Evolutionary conservation across 805 yeast genomes (phyloP), one percentile per base, ranked within the genome.

Genomic region (Saccharomycopsis sp.): DNA sequence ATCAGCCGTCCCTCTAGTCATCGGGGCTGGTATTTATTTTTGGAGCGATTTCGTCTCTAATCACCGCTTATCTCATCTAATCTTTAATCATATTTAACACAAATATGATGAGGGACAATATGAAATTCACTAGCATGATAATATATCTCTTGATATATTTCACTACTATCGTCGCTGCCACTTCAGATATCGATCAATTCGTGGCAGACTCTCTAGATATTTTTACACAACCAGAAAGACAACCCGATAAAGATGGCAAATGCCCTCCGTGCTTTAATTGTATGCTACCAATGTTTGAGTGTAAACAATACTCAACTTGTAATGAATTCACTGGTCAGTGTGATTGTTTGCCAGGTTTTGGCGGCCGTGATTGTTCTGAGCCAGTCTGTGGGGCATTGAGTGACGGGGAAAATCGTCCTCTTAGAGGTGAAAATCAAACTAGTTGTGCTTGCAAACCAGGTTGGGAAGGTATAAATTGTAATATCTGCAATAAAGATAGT

Each of bases 231-330:
- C n/a, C n/a, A n/a, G n/a, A n/a, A n/a, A n/a, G n/a, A n/a, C n/a
- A 37, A n/a, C 35, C 26, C 9, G 44, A 43, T 21, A 50, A 48
- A 27, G 47, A 52, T 23, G 77, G 68, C 8, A 68, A 73, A 40
- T 85, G 95, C 56, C 95, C 95, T 0, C 95, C 95, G 0, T 85
- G 97, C 57, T 93, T 93, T 74, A 90, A 93, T 63, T 93, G 98
- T 67, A 84, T 87, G 71, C 70, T 88, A 9, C 95, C 97, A 2
- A 82, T 88, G 51, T 88, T 85, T 56, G 81, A 79, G 51, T 93
- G 98, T 63, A 77, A 84, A 48, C 98, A 93, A 56, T 93, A 81
- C 58, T 88, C 95, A 22, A 64, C 63, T n/a, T 93, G 98, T 65
- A 85, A 93, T 60, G 74, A 81, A 27, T 86, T 70, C 62, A 85